Base-by-base conservation (phyloP, 2,329 filamentous ascomycete genomes). In the Ophiostoma sp. region DNA sequence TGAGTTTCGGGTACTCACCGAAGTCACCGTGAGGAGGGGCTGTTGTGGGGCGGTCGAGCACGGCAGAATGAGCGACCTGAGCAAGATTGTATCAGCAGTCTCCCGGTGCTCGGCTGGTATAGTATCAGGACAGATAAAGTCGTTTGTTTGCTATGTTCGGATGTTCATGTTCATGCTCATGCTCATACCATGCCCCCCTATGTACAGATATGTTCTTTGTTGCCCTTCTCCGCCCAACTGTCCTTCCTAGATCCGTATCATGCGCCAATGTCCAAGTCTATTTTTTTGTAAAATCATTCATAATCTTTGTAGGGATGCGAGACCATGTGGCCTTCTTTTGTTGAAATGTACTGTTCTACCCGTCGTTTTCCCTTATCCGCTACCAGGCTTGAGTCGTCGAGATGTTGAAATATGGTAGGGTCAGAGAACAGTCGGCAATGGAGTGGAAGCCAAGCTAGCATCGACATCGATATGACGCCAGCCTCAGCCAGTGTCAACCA, bases 231-330 rank as follows among this genome's bases (percentile, higher is more conserved):
- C 42, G 33, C 33, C 33, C 33, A 36, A 8, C 33, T 36, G 33
- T n/a, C 15, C n/a, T 15, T 57, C 33, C 50, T 42, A 57, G 25
- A 68, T 36, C n/a, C 22, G 25, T 69, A 4, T 22, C 45, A 70
- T 70, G 68, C 48, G 48, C 48, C 52, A 17, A 12, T 61, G 69
- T 31, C 69, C 69, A 70, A 61, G 69, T 70, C 69, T 70, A 70
- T 69, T 52, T 69, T 70, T 15, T 25, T 8, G n/a, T 17, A 25
- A 33, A 39, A n/a, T 12, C 50, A 25, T 50, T 42, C 50, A 33
- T 48, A 11, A 19, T 59, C 31, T 57, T 42, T 70, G 9, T 28
- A 7, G 2, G 31, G 22, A 28, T 33, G 25, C 55, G 28, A 33
- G 12, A 22, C 19, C n/a, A 3, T 15, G 1, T 2, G n/a, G 11